These are phyloP conservation scores for Sextonia rubra DNA, from an alignment of 164 flowering plant genomes.

Conservation along the genomic window DNA sequence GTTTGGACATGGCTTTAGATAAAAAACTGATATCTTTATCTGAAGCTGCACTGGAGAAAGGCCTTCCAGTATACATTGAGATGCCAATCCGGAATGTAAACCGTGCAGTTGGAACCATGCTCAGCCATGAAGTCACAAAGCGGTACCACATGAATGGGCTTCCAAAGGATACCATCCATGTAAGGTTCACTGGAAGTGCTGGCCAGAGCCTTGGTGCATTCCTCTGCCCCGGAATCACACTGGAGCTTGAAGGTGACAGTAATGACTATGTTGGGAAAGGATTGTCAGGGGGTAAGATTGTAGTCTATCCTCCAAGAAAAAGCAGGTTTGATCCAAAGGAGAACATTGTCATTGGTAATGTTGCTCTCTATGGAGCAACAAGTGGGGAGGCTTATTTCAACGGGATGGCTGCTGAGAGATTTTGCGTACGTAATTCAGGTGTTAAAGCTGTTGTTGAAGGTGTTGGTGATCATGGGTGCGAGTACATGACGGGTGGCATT, in stretches of 20 bases:
- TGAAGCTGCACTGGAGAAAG: slow-evolving; percentile 65
- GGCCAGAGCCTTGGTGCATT: slow-evolving; percentile 99
- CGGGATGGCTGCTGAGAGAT: slow-evolving; percentile 99
- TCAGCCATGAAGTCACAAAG: slow-evolving; percentile 95
- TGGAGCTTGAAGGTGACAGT: slow-evolving; percentile 99
- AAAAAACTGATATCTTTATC: slow-evolving; percentile 60
- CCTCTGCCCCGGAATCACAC: slow-evolving; percentile 82
- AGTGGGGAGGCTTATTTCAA: slow-evolving; percentile 94
- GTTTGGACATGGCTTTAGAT: slow-evolving; percentile 93
- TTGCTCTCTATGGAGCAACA: slow-evolving; percentile 97
- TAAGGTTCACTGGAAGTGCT: slow-evolving; percentile 89
- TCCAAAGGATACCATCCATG: slow-evolving; percentile 83
- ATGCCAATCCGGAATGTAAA: slow-evolving; percentile 72
- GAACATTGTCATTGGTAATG: slow-evolving; percentile 96
- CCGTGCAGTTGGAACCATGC: slow-evolving; percentile 99
- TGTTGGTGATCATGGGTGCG: slow-evolving; percentile 99
- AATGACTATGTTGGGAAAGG: slow-evolving; percentile 99
- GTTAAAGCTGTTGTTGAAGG: slow-evolving; percentile 97
- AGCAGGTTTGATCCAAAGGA: slow-evolving; percentile 94
- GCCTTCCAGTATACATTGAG: slow-evolving; percentile 83
- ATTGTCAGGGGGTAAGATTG: slow-evolving; percentile 92
- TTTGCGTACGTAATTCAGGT: slow-evolving; percentile 98
- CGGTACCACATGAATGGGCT: slow-evolving; percentile 75
- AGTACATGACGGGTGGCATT: slow-evolving; percentile 99
- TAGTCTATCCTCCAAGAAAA: slow-evolving; percentile 86